Evolutionary conservation across 305 asterid species (phyloP).

Genomic region (Striga hermonthica): DNA sequence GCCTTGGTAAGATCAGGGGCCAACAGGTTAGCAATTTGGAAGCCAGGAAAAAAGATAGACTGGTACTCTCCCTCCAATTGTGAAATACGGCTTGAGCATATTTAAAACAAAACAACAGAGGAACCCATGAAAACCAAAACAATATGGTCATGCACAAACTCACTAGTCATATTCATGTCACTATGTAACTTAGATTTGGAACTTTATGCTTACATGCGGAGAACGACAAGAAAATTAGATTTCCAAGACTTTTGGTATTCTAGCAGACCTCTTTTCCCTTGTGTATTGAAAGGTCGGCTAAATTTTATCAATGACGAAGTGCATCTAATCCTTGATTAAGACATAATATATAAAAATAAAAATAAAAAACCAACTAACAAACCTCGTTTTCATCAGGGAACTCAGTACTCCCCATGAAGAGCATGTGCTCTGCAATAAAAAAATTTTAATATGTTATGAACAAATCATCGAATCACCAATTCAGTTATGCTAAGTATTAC

Average conservation of each 20-base stretch:
- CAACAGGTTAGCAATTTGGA: too few relatives aligned
- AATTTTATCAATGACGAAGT: slow-evolving; percentile 19
- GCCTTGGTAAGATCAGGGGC: too few relatives aligned
- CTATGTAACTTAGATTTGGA: neutral
- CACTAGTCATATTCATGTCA: neutral
- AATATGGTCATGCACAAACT: neutral
- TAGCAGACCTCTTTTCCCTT: slow-evolving; percentile 5
- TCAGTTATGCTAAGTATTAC: slow-evolving; percentile 20
- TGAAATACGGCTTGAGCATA: too few relatives aligned
- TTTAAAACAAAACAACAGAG: too few relatives aligned
- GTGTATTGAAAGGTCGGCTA: slow-evolving; percentile 10
- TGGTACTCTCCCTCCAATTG: too few relatives aligned
- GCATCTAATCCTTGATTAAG: slow-evolving; percentile 16
- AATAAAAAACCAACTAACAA: slow-evolving; percentile 31
- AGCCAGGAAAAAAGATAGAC: too few relatives aligned
- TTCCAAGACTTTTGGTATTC: slow-evolving; percentile 14
- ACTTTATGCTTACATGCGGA: neutral
- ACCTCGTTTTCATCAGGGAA: slow-evolving; percentile 99
- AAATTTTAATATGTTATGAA: neutral
- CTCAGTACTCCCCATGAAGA: slow-evolving; percentile 93
- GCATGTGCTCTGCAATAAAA: slow-evolving; percentile 91
- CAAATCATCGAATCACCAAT: slow-evolving; percentile 29
- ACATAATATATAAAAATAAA: slow-evolving; percentile 19
- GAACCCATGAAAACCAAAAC: too few relatives aligned
- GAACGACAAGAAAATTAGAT: slow-evolving; percentile 21